Evolutionary conservation across 495 filamentous ascomycete genomes (phyloP).

Genomic region (Trichoderma erinaceum): DNA sequence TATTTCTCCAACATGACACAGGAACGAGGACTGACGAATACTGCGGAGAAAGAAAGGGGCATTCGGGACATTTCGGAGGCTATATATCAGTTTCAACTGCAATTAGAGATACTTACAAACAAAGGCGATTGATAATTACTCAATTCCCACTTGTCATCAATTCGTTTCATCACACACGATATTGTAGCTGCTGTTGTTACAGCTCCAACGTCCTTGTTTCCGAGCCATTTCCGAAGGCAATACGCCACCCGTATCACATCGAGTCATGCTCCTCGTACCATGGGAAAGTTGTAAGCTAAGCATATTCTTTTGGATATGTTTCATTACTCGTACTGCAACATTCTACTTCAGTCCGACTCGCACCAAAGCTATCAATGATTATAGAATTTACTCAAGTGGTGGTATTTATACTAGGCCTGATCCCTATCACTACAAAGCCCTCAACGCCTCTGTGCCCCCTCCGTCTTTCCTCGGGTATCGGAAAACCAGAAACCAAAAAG

Average conservation of each 20-base stretch:
- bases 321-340: not conserved
- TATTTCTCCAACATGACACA: too few relatives aligned
- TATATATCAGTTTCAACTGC: too few relatives aligned
- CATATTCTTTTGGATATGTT: not conserved
- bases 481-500: not conserved
- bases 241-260: not conserved
- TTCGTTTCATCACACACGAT: too few relatives aligned
- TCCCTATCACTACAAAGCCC: not conserved
- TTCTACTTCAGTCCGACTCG: not conserved
- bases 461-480: constrained; percentile 5
- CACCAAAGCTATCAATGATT: not conserved
- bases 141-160: too few relatives aligned
- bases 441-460: not conserved
- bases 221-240: not conserved
- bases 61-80: too few relatives aligned
- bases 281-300: not conserved
- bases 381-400: not conserved
- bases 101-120: too few relatives aligned
- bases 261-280: not conserved
- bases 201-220: not conserved
- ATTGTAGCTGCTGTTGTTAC: too few relatives aligned
- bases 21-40: too few relatives aligned
- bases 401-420: not conserved
- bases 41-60: too few relatives aligned
- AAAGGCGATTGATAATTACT: too few relatives aligned